These are phyloP conservation scores for Raddia guianensis DNA, from an alignment of 176 grass and related monocot genomes.

Conservation along the genomic window DNA sequence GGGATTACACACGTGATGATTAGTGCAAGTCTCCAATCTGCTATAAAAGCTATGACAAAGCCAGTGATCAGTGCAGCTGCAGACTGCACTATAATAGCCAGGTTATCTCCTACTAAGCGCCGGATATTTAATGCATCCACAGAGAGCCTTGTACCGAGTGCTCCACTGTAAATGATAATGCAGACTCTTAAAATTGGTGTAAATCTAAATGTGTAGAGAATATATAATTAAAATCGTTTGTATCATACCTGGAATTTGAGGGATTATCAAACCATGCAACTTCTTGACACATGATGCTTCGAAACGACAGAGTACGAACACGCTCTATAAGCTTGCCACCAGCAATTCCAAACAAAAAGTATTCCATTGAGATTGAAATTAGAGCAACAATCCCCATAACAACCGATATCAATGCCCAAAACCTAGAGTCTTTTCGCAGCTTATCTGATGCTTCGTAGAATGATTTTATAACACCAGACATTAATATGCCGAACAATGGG, in stretches of 20 bases:
- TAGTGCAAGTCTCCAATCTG: constrained; percentile 76
- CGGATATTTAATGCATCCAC: constrained; percentile 80
- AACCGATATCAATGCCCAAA: constrained; percentile 67
- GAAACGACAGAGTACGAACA: constrained; percentile 62
- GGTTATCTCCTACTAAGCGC: constrained; percentile 70
- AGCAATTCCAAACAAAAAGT: constrained; percentile 74
- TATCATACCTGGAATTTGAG: constrained; percentile 70
- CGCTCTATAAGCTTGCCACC: constrained; percentile 82
- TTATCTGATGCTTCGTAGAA: constrained; percentile 67
- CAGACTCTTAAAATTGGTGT: not conserved
- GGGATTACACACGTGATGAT: constrained; percentile 71
- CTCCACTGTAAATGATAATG: constrained; percentile 55
- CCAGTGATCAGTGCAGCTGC: constrained; percentile 57
- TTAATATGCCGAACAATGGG: constrained; percentile 60
- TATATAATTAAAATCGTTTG: not conserved
- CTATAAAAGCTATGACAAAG: constrained; percentile 64
- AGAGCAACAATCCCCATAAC: constrained; percentile 49
- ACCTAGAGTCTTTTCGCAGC: constrained; percentile 60
- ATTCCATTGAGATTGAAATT: constrained; percentile 48
- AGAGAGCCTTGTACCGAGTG: constrained; percentile 82
- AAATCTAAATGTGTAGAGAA: constrained; percentile 14
- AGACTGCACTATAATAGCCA: constrained; percentile 72
- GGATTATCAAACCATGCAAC: constrained; percentile 83
- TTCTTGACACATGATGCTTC: constrained; percentile 69
- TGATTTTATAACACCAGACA: constrained; percentile 60